Evolutionary conservation across 768 basidiomycete species (phyloP).

Genomic region (Trametes cingulata): DNA sequence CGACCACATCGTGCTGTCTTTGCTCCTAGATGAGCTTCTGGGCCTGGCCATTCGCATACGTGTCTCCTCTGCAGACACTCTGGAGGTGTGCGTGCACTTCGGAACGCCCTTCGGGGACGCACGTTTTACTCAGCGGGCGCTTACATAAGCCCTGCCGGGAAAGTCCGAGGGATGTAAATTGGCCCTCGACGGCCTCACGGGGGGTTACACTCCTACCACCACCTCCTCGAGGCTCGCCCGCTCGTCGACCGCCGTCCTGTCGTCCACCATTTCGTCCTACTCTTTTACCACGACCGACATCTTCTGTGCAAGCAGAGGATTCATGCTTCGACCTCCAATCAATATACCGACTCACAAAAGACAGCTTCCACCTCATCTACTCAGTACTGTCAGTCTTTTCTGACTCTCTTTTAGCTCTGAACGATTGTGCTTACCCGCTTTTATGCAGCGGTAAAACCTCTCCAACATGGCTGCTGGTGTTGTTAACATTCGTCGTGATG

Average conservation of each 20-base stretch:
- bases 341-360: constrained; percentile 67
- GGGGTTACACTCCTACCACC: constrained; percentile 15
- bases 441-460: constrained; percentile 58
- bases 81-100: not conserved
- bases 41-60: not conserved
- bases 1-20: no score
- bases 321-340: constrained; percentile 92
- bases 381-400: constrained; percentile 51
- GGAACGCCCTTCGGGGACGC: not conserved
- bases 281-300: constrained; percentile 41
- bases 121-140: constrained; percentile 22
- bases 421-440: not conserved
- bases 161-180: constrained; percentile 23
- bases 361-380: constrained; percentile 43
- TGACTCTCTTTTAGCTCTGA: not conserved
- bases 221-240: constrained; percentile 27
- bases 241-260: constrained; percentile 24
- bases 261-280: constrained; percentile 67
- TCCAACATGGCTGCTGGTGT: constrained; percentile 85
- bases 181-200: not conserved
- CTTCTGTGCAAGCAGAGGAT: constrained; percentile 79
- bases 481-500: constrained; percentile 94
- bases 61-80: not conserved
- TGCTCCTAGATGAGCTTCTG: not conserved
- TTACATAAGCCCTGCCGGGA: constrained; percentile 21